Conservation (phyloP, 2,329 filamentous ascomycete genomes). For the Nemania sp. region DNA sequence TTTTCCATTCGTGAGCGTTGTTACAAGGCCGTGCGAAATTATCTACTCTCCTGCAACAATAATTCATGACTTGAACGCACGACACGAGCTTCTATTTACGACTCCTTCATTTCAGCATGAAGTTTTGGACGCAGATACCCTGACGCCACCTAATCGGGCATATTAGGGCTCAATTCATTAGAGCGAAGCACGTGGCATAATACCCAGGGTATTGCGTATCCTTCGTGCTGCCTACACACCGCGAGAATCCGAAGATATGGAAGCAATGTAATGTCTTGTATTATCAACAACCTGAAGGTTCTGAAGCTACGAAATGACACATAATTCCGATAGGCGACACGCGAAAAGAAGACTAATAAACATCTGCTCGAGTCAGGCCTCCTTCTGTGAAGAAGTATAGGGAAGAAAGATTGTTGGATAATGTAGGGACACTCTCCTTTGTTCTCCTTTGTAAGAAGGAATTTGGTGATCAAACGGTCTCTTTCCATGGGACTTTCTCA, state of each 20-base stretch:
- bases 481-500: conserved; percentile 14
- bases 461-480: conserved; percentile 14
- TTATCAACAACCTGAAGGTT: conserved; percentile 15
- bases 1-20: conserved; percentile 80
- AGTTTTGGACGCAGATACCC: background rate
- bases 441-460: conserved; percentile 12
- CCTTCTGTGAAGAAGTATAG: conserved; percentile 1
- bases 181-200: conserved; percentile 1
- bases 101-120: background rate
- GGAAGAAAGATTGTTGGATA: background rate
- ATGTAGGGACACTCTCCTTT: conserved; percentile 1
- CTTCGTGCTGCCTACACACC: background rate
- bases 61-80: conserved; percentile 31
- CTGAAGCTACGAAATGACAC: conserved; percentile 5
- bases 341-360: background rate
- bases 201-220: background rate
- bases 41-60: conserved; percentile 31
- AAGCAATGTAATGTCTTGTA: conserved; percentile 30
- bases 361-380: conserved; percentile 1
- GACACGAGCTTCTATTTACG: conserved; percentile 19
- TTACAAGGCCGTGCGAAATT: conserved; percentile 15
- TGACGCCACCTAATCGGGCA: background rate
- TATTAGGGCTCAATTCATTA: background rate
- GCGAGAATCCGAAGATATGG: background rate
- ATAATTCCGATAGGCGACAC: background rate